Evolutionary conservation across 2,329 filamentous ascomycete species (phyloP).

Genomic region (Pestalotiopsis sp.): DNA sequence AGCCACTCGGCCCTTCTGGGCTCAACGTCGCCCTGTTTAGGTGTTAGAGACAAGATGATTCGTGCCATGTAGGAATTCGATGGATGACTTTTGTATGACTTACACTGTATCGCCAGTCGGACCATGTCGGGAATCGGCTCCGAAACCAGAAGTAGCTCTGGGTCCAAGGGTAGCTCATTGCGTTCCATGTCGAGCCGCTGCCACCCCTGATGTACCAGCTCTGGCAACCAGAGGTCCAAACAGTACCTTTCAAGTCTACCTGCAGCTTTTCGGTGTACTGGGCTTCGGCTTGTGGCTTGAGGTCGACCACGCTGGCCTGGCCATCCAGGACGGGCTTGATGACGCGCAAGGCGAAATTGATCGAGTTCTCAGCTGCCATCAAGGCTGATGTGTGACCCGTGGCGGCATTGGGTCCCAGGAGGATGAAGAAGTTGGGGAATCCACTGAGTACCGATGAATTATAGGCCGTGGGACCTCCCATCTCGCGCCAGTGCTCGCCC

Average conservation of each 20-base stretch:
- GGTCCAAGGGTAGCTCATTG: conserved; percentile 6
- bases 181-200: not conserved
- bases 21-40: not conserved
- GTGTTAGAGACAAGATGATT: not conserved
- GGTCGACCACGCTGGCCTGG: conserved; percentile 29
- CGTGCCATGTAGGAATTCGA: not conserved
- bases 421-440: conserved; percentile 67
- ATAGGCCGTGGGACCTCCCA: conserved; percentile 65
- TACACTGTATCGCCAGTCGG: not conserved
- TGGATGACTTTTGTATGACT: not conserved
- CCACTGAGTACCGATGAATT: conserved; percentile 57
- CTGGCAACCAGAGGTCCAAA: conserved; percentile 24
- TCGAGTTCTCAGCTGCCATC: conserved; percentile 61
- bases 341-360: conserved; percentile 61
- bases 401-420: conserved; percentile 62
- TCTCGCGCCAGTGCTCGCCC: conserved; percentile 56
- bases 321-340: conserved; percentile 49
- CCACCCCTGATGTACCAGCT: conserved; percentile 4
- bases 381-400: conserved; percentile 65
- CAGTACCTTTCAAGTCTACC: conserved; percentile 30
- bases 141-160: conserved; percentile 5
- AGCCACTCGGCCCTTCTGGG: not conserved
- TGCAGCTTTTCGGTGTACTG: conserved; percentile 35
- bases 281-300: conserved; percentile 36
- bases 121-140: conserved; percentile 4